A percentile compares a stretch with the other conserved stretches of the same genome.
phyloP scores from a whole-genome alignment of 2,329 filamentous ascomycete genomes.

The Xylaria sp. region DNA sequence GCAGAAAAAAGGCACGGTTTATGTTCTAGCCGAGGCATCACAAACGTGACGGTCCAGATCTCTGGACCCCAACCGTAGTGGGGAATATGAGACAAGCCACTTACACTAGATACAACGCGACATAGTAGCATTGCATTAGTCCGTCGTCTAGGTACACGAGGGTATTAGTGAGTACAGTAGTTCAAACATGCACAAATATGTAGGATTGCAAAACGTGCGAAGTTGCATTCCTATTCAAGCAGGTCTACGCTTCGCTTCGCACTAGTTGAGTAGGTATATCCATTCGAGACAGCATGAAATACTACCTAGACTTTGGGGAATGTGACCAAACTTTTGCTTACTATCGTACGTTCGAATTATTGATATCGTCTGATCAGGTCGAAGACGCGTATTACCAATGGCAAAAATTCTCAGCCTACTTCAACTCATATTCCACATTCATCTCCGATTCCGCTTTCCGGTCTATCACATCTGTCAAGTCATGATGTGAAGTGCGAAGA shows the following conservation, averaged over 20 bases:
- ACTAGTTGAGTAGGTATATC: not conserved
- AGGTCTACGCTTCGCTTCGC: not conserved
- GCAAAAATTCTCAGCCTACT: not conserved
- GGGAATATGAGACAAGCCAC: not conserved
- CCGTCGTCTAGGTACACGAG: not conserved
- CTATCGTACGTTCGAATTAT: not conserved
- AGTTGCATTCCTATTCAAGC: not conserved
- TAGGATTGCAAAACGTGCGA: not conserved
- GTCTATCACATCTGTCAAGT: not conserved
- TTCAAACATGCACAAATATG: not conserved
- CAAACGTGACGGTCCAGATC: constrained; percentile 16
- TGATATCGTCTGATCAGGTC: not conserved
- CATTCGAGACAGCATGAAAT: not conserved
- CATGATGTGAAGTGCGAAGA: not conserved
- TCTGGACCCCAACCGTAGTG: constrained; percentile 9
- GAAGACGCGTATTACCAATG: not conserved
- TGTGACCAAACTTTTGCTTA: not conserved
- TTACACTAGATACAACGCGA: not conserved
- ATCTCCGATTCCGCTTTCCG: not conserved
- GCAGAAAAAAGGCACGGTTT: constrained; percentile 19
- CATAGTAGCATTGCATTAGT: not conserved
- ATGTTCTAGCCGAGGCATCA: constrained; percentile 1
- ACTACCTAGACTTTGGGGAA: not conserved
- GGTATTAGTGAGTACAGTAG: not conserved
- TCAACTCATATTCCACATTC: not conserved